Evolutionary conservation across 1,284 basidiomycete species (phyloP).

Genomic region (Laetiporus sulphureus): DNA sequence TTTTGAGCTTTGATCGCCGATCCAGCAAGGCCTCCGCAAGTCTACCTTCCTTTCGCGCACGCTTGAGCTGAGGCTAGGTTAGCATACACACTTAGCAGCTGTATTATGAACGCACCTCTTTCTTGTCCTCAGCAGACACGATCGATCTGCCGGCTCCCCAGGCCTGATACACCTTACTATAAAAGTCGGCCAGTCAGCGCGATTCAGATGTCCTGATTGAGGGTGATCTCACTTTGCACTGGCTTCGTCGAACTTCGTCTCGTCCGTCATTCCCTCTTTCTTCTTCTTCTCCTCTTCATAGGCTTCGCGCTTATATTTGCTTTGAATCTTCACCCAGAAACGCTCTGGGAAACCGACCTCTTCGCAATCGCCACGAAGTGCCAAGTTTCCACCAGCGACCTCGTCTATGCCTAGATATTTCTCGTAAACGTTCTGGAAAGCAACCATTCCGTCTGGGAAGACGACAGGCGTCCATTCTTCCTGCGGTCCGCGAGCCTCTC

Average conservation of each 20-base stretch:
- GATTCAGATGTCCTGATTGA: background rate
- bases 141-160: constrained; percentile 82
- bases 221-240: constrained; percentile 54
- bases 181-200: background rate
- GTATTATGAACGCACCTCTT: constrained; percentile 44
- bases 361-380: constrained; percentile 79
- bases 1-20: constrained; percentile 86
- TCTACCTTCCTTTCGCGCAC: constrained; percentile 81
- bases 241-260: constrained; percentile 60
- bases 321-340: constrained; percentile 87
- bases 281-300: constrained; percentile 76
- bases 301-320: constrained; percentile 85
- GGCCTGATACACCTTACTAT: constrained; percentile 73
- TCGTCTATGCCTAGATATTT: constrained; percentile 80
- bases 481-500: constrained; percentile 80
- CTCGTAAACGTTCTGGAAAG: constrained; percentile 81
- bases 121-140: constrained; percentile 65
- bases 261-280: constrained; percentile 51
- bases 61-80: constrained; percentile 54
- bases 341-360: constrained; percentile 74
- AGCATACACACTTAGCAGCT: too few relatives aligned
- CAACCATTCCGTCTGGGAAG: constrained; percentile 72
- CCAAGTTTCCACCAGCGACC: constrained; percentile 71
- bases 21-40: constrained; percentile 87
- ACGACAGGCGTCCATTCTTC: constrained; percentile 83